Conservation (phyloP, 495 filamentous ascomycete species). For the Coniosporium apollinis region DNA sequence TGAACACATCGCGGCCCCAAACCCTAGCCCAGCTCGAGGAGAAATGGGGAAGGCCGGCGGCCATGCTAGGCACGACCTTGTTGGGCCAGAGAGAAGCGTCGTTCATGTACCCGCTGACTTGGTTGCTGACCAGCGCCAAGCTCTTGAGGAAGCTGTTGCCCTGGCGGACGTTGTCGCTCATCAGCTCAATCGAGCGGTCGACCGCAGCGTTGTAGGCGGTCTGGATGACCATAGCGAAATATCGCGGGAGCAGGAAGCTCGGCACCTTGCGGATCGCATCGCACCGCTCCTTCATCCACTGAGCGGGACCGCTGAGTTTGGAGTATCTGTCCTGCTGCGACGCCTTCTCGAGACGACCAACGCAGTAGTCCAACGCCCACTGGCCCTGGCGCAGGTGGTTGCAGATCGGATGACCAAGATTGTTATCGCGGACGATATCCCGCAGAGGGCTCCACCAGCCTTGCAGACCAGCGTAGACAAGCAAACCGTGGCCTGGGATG, state of each 20-base stretch:
- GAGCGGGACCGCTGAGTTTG: slow-evolving; percentile 42
- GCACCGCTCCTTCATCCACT: slow-evolving; percentile 72
- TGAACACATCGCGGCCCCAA: slow-evolving; percentile 96
- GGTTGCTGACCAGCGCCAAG: slow-evolving; percentile 74
- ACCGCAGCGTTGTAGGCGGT: slow-evolving; percentile 73
- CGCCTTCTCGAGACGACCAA: slow-evolving; percentile 58
- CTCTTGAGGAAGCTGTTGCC: slow-evolving; percentile 76
- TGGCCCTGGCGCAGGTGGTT: slow-evolving; percentile 80
- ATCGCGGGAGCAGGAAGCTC: slow-evolving; percentile 77
- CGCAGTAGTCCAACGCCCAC: slow-evolving; percentile 87
- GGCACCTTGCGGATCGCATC: slow-evolving; percentile 69
- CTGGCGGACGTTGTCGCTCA: slow-evolving; percentile 55
- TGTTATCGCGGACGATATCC: slow-evolving; percentile 69
- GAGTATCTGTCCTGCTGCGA: slow-evolving; percentile 41
- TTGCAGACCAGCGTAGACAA: slow-evolving; percentile 92
- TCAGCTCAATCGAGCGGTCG: slow-evolving; percentile 58
- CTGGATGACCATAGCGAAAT: slow-evolving; percentile 78
- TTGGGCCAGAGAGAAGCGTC: slow-evolving; percentile 80
- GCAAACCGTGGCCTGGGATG: slow-evolving; percentile 64
- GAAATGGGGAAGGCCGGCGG: slow-evolving; percentile 92
- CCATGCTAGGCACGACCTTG: slow-evolving; percentile 69
- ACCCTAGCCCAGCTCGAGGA: slow-evolving; percentile 85
- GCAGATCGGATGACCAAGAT: slow-evolving; percentile 85
- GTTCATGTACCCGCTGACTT: slow-evolving; percentile 74
- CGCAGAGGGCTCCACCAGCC: slow-evolving; percentile 95